These are phyloP conservation scores for Dalbergia oliveri DNA, from an alignment of 306 rosid genomes.

Conservation along the genomic window DNA sequence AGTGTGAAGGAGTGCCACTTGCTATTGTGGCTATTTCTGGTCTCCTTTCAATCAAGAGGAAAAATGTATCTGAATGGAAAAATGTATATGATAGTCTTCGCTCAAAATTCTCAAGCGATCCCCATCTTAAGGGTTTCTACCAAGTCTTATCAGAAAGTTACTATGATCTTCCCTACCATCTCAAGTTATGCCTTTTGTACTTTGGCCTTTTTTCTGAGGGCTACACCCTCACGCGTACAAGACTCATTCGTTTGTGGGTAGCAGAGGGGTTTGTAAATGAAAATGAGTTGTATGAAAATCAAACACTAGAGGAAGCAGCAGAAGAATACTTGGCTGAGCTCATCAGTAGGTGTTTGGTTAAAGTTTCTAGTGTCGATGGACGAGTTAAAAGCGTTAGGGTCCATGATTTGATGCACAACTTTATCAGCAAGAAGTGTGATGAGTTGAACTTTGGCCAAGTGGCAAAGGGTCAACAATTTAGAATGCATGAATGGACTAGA, in stretches of 20 bases:
- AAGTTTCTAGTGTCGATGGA: background rate
- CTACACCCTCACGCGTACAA: background rate
- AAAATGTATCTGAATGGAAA: constrained; percentile 21
- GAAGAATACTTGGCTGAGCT: constrained; percentile 31
- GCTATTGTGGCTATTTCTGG: background rate
- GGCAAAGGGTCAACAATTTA: background rate
- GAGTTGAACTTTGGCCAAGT: constrained; percentile 7
- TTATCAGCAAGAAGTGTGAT: background rate
- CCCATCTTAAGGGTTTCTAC: background rate
- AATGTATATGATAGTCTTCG: constrained; percentile 13
- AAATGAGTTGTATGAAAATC: background rate
- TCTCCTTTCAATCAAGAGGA: constrained; percentile 25
- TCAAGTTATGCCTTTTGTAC: background rate
- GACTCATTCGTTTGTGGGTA: constrained; percentile 15
- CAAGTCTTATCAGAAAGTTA: constrained; percentile 17
- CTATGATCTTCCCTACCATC: constrained; percentile 22
- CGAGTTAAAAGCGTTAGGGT: background rate
- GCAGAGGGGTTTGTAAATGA: constrained; percentile 31
- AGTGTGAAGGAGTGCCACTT: constrained; percentile 38
- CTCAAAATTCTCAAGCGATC: constrained; percentile 9
- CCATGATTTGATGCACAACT: constrained; percentile 11
- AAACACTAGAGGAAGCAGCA: background rate
- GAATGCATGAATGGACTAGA: background rate
- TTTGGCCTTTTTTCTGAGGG: constrained; percentile 21
- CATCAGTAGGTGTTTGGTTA: background rate